Base-by-base conservation (phyloP, 2,329 filamentous ascomycete species). In the Xylaria sp. region DNA sequence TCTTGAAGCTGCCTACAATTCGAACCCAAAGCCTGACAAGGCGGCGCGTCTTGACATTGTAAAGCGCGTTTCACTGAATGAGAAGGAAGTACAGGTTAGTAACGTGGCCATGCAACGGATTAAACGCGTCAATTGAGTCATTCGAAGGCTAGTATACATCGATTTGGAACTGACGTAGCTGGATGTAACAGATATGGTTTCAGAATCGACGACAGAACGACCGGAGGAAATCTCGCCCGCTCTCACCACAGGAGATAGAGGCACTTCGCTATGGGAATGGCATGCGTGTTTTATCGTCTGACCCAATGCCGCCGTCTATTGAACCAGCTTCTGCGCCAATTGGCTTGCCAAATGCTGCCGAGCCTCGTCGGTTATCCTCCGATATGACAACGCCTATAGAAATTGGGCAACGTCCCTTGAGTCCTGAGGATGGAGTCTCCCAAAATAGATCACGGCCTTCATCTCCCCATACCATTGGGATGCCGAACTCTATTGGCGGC, bases 121-220 rank as follows among this genome's bases (percentile, higher is more conserved):
- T 21, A 8, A 21, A 63, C 55, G 68, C 62, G 60, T 65, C 59
- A 23, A 32, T 21, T 5, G 32, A 47, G 18, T 37, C 35, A 59
- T 50, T 57, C 64, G 55, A 63, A 13, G 37, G 25, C 44, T 48
- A 21, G 40, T 63, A 51, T 54, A 44, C 58, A 16, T 42, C 55
- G 50, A 70, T 69, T 35, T 60, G 44, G 57, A 32, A 68, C 72
- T 76, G 72, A 78, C 74, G 51, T 71, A 63, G 55, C 27, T 54
- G 40, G 48, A 23, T 63, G 51, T n/a, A 23, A 37, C 60, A 98
- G 95, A 97, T 98, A 75, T 98, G 95, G 95, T 98, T 98, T 82
- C 95, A 98, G 78, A 98, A 98, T 78, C 90, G 94, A 77, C 88
- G 95, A 73, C 95, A 98, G 80, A 97, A 97, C 81, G 93, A 97